Base-by-base conservation (phyloP, 2,329 filamentous ascomycete genomes). In the Orbilia ellipsospora region DNA sequence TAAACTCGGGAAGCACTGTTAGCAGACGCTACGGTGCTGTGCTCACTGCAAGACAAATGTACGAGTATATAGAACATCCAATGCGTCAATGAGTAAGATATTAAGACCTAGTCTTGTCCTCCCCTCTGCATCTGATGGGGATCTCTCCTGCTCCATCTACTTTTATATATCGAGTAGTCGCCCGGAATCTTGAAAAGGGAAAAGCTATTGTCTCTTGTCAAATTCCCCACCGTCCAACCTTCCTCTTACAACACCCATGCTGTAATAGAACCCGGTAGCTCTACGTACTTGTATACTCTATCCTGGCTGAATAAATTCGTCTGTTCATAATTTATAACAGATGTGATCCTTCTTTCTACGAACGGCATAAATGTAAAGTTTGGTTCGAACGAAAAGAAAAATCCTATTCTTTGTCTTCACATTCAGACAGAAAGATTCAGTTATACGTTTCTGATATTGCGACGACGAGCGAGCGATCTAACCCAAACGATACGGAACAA, bases 91-190 rank as follows among this genome's bases (percentile, higher is more conserved):
- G 57, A 28, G 18, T 54, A 62, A 36, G 45, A 54, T 56, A 45
- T 56, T 69, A 56, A 69, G 65, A 69, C 61, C 65, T 69, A 56
- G 56, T 69, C 65, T 69, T 44, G 31, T 36, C 5, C 31, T 6
- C 31, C 44, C 15, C 44, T 70, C 57, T 55, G 50, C 31, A 63
- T 18, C 44, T 31, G 57, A 52, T 18, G 40, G 44, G 23, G 23
- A 42, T 28, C 50, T 15, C 50, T 51, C 54, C 57, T 40, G 13
- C 15, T 57, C 51, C 40, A 23, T 31, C 6, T 31, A 16, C n/a
- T 40, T 60, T 68, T 62, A 63, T 70, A 70, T 70, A 70, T 70
- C 57, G 16, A 18, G 23, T 61, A 50, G 57, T 61, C 44, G 44
- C 57, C 59, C 42, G 52, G 57, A 56, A 45, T 61, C 57, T 28